A percentile compares a stretch with the other conserved stretches of the same genome.
Evolutionary conservation across 371 early-diverging fungal genomes (phyloP).

Genomic region (Lichtheimia corymbifera): DNA sequence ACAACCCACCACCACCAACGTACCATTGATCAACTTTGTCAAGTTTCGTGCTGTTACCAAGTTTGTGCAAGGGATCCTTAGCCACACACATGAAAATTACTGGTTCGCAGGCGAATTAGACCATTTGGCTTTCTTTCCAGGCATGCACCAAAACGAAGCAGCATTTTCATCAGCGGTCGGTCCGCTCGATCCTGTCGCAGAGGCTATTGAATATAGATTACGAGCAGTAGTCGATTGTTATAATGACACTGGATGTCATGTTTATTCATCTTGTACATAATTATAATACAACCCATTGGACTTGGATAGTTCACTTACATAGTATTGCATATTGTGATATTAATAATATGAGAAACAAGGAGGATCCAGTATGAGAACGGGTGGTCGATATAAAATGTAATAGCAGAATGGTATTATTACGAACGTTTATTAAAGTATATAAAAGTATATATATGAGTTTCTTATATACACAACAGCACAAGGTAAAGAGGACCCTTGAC

Average conservation of each 20-base stretch:
- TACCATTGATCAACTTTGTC: constrained; percentile 32
- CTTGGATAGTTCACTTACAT: too few relatives aligned
- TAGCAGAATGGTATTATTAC: too few relatives aligned
- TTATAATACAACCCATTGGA: too few relatives aligned
- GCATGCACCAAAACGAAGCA: not conserved
- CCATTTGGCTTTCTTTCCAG: constrained; percentile 29
- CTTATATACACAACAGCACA: too few relatives aligned
- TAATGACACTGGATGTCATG: constrained; percentile 2
- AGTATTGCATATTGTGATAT: not conserved
- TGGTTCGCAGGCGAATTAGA: constrained; percentile 36
- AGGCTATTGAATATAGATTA: constrained; percentile 12
- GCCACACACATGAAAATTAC: constrained; percentile 30
- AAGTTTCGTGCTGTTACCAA: constrained; percentile 36
- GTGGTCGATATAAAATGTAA: not conserved
- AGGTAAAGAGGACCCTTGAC: too few relatives aligned
- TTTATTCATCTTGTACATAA: too few relatives aligned
- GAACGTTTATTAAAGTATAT: too few relatives aligned
- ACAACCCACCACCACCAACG: not conserved
- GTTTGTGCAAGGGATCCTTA: constrained; percentile 21
- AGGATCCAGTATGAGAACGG: constrained; percentile 21
- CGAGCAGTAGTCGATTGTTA: constrained; percentile 12
- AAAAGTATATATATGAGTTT: too few relatives aligned
- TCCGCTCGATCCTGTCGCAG: constrained; percentile 23
- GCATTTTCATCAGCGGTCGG: constrained; percentile 4
- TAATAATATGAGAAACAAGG: constrained; percentile 13